phyloP scores from a whole-genome alignment of 345 rosid species.

The Arabidopsis thaliana region TAIR10.1 NC_003070.9:5510001-5510500 shows the following conservation, averaged over 20 bases:
- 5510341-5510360: no score
- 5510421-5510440: no score
- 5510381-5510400: not conserved
- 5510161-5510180: not conserved
- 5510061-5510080: not conserved
- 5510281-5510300: slow-evolving; percentile 82
- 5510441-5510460: no score
- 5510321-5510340: slow-evolving; percentile 43
- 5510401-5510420: not conserved
- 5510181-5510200: not conserved
- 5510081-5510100: slow-evolving; percentile 63
- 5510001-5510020: not conserved
- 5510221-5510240: not conserved
- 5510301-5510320: slow-evolving; percentile 74
- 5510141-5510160: slow-evolving; percentile 61
- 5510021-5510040: not conserved
- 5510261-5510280: slow-evolving; percentile 85
- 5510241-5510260: slow-evolving; percentile 76
- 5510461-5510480: no score
- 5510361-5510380: no score
- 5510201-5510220: not conserved
- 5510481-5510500: no score
- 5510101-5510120: slow-evolving; percentile 96
- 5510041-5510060: not conserved
- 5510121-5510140: slow-evolving; percentile 91